Conservation (phyloP, 1,284 basidiomycete species). For the Cerrena zonata region DNA sequence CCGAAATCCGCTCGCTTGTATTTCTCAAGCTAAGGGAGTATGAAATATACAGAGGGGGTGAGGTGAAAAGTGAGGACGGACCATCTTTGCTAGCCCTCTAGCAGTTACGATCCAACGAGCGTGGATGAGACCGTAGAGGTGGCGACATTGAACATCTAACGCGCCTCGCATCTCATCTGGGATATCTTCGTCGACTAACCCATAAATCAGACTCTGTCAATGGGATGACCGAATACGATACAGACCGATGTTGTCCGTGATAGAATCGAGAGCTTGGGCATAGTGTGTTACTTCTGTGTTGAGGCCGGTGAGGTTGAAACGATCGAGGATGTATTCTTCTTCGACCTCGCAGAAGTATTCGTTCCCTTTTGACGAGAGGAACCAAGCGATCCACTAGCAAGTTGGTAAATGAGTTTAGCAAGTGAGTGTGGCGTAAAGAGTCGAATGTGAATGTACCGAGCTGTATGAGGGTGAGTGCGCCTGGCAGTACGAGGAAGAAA, state of each 20-base stretch:
- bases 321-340: slow-evolving; percentile 96
- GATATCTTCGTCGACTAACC: slow-evolving; percentile 62
- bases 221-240: slow-evolving; percentile 4
- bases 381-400: slow-evolving; percentile 92
- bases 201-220: neutral
- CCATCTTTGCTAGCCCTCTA: slow-evolving; percentile 92
- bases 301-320: slow-evolving; percentile 95
- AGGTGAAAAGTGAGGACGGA: slow-evolving; percentile 30
- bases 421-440: neutral
- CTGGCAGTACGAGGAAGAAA: slow-evolving; percentile 13
- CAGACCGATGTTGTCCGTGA: slow-evolving; percentile 87
- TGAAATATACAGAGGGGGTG: neutral
- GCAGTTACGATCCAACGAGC: slow-evolving; percentile 95
- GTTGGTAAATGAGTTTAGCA: slow-evolving; percentile 1
- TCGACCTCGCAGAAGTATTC: slow-evolving; percentile 99
- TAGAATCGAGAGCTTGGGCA: slow-evolving; percentile 87
- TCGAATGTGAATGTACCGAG: slow-evolving; percentile 28
- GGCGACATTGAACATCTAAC: slow-evolving; percentile 86
- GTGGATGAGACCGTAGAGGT: slow-evolving; percentile 93
- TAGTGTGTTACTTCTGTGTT: slow-evolving; percentile 97
- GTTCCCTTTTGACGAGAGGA: slow-evolving; percentile 91
- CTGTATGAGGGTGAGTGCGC: slow-evolving; percentile 16
- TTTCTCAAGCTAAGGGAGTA: slow-evolving; percentile 73
- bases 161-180: slow-evolving; percentile 72
- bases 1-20: slow-evolving; percentile 96